phyloP scores from a whole-genome alignment of 78 protist genomes.

The Chrysochromulina tobinii region DNA sequence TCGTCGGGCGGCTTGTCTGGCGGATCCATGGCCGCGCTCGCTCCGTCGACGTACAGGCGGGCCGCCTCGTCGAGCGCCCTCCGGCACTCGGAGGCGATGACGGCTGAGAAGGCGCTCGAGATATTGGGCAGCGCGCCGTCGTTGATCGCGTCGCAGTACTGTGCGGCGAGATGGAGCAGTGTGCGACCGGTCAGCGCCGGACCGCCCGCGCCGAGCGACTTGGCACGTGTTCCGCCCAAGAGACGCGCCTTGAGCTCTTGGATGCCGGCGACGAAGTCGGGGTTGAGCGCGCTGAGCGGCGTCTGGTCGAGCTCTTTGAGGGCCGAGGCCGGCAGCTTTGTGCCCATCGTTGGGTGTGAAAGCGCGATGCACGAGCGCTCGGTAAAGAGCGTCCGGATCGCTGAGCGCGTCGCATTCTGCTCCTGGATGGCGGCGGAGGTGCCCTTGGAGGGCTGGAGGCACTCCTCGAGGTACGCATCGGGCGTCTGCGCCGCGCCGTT shows the following conservation, averaged over 20 bases:
- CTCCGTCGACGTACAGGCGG: too few species aligned
- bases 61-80: neutral
- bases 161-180: neutral
- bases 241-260: neutral
- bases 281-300: neutral
- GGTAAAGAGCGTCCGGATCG: neutral
- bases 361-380: conserved; percentile 6
- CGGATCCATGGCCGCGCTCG: too few species aligned
- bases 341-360: conserved; percentile 4
- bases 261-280: neutral
- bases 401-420: neutral
- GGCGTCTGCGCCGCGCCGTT: neutral
- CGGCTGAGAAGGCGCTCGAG: conserved; percentile 29
- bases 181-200: neutral
- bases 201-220: neutral
- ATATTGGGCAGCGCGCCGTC: conserved; percentile 32
- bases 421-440: neutral
- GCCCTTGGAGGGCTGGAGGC: neutral
- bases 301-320: neutral
- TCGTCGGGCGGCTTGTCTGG: too few species aligned
- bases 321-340: neutral
- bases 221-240: neutral
- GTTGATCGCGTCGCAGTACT: conserved; percentile 37
- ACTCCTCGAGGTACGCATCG: neutral
- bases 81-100: conserved; percentile 9